Evolutionary conservation across 2,329 filamentous ascomycete genomes (phyloP).

Genomic region (Claviceps sp.): DNA sequence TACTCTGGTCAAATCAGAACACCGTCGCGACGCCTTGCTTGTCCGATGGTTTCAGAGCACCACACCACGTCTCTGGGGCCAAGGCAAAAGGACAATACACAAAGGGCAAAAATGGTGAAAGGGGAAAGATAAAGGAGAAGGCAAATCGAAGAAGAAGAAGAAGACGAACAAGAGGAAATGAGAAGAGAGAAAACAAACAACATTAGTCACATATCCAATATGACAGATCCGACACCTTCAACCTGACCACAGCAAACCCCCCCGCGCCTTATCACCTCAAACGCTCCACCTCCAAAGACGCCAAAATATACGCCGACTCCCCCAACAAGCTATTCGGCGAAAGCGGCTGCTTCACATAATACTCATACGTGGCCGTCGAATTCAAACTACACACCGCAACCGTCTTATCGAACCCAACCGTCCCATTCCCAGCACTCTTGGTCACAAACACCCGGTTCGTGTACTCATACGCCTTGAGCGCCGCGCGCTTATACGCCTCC

Average conservation of each 20-base stretch:
- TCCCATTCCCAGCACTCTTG: conserved; percentile 22
- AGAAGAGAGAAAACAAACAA: not conserved
- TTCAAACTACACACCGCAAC: conserved; percentile 28
- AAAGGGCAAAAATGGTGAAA: not conserved
- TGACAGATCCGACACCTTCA: too few relatives aligned
- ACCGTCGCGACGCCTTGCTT: not conserved
- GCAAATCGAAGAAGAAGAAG: not conserved
- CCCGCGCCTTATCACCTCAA: not conserved
- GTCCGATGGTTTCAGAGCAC: not conserved
- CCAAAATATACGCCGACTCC: conserved; percentile 23
- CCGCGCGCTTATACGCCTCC: not conserved
- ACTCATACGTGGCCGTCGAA: conserved; percentile 26
- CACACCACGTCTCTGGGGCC: not conserved
- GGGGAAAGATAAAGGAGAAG: not conserved
- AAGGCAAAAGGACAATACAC: not conserved
- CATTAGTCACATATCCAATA: too few relatives aligned
- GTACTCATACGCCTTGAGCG: conserved; percentile 17
- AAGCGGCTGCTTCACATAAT: conserved; percentile 23
- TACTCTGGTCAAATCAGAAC: too few relatives aligned
- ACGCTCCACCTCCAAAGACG: conserved; percentile 22
- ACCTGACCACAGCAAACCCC: not conserved
- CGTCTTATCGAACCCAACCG: conserved; percentile 26
- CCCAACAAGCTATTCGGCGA: conserved; percentile 24
- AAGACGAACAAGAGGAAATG: not conserved
- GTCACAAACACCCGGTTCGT: conserved; percentile 32